These are phyloP conservation scores for Aspergillus tamarii DNA, from an alignment of 2,329 filamentous ascomycete genomes.

Conservation along the genomic window DNA sequence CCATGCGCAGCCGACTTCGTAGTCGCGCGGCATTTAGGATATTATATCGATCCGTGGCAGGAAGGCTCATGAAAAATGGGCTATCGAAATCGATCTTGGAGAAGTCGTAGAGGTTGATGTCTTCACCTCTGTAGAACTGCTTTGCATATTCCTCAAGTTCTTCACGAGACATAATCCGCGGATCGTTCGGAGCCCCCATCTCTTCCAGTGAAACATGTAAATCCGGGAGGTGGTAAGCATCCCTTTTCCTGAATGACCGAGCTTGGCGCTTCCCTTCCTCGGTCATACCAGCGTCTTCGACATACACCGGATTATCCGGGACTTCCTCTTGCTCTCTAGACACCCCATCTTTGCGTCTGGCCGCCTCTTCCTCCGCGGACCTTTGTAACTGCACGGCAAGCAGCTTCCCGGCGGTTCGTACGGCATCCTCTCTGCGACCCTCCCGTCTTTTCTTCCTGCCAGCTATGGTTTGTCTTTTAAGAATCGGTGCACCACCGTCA, in stretches of 20 bases:
- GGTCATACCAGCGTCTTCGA: conserved; percentile 83
- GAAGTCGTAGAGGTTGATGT: conserved; percentile 89
- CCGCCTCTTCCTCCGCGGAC: conserved; percentile 80
- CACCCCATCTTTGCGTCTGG: conserved; percentile 59
- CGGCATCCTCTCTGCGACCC: conserved; percentile 89
- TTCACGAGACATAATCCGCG: conserved; percentile 92
- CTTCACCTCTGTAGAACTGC: conserved; percentile 89
- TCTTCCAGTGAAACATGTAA: conserved; percentile 75
- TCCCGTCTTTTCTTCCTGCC: conserved; percentile 78
- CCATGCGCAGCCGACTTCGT: conserved; percentile 88
- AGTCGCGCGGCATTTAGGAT: conserved; percentile 93
- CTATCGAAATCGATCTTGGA: conserved; percentile 98
- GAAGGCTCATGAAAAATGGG: conserved; percentile 90
- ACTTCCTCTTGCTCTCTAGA: conserved; percentile 63
- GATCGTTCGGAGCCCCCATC: conserved; percentile 90
- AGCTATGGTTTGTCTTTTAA: conserved; percentile 90
- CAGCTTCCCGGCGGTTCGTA: conserved; percentile 85
- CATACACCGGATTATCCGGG: conserved; percentile 79
- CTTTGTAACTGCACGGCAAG: conserved; percentile 94
- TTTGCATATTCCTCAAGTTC: conserved; percentile 92
- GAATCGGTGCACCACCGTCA: conserved; percentile 85
- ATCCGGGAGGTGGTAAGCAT: conserved; percentile 93
- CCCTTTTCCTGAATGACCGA: conserved; percentile 84
- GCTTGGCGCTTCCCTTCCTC: conserved; percentile 72
- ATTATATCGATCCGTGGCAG: conserved; percentile 90